Evolutionary conservation across 306 rosid species (phyloP), one percentile per base, ranked within the genome.

Genomic region (Dalbergia oliveri): DNA sequence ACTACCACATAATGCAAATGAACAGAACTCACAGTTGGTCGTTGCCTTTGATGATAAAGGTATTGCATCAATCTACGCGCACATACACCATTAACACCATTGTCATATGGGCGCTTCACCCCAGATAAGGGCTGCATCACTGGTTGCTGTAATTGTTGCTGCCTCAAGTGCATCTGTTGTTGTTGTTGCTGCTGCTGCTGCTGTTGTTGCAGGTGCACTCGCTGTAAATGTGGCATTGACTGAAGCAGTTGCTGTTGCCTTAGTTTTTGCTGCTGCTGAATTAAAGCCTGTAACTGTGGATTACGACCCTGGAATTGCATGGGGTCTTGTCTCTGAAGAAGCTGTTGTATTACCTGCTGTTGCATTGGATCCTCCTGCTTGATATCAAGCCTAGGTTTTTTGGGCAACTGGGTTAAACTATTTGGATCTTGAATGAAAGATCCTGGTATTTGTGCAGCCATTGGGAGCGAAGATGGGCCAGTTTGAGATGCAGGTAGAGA

Each of bases 51-150:
- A 85, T 93, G 99, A 84, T 93, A 96, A 23, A 96, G 84, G 80
- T 93, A 96, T 77, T 96, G 99, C 99, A 93, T 93, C 89, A 96
- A 76, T 62, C 99, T 93, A 35, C 98, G 99, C 37, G 94, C 86
- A 87, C 99, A 96, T 11, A 96, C 97, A 51, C 99, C 98, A 79
- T 88, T 76, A 45, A 93, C 98, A 69, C 90, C 90, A 75, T 88
- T 78, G 43, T 96, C 99, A 87, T 76, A 83, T 8, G 94, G 93
- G 4, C 93, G 97, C 87, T 96, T 96, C 80, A 81, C 56, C 16
- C 85, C 67, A 78, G 97, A 71, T n/a, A 23, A 21, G 14, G 94
- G 97, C 79, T 85, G 93, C 91, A 93, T 71, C 59, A 84, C 89
- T 85, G 90, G 94, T 79, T 93, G 99, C 69, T 93, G 97, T 58